Conservation (phyloP, 2,329 filamentous ascomycete genomes). For the Phyllosticta citrichinensis region DNA sequence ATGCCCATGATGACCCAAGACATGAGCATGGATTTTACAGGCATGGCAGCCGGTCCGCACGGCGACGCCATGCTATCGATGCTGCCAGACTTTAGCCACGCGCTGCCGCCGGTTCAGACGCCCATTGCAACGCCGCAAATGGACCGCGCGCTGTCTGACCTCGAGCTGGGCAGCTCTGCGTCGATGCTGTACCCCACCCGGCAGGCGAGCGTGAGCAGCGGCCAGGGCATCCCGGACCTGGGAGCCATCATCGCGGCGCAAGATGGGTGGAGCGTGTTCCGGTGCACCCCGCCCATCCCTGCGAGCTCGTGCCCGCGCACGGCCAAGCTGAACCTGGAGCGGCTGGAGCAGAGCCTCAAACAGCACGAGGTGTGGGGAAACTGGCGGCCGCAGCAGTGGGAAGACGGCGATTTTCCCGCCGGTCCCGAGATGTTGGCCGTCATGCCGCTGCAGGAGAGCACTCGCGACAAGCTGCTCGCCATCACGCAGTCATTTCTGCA, state of each 20-base stretch:
- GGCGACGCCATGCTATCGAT: constrained; percentile 34
- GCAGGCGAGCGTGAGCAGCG: constrained; percentile 29
- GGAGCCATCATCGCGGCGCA: constrained; percentile 41
- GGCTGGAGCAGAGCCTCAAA: constrained; percentile 40
- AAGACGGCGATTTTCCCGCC: constrained; percentile 38
- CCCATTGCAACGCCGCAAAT: constrained; percentile 38
- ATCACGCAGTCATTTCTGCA: constrained; percentile 62
- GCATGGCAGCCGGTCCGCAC: constrained; percentile 24
- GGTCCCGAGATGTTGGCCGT: constrained; percentile 35
- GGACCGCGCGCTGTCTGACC: constrained; percentile 37
- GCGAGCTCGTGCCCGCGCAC: constrained; percentile 42
- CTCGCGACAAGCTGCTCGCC: constrained; percentile 59
- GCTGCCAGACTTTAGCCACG: constrained; percentile 35
- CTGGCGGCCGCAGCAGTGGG: constrained; percentile 38
- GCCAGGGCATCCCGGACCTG: constrained; percentile 31
- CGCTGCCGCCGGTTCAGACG: constrained; percentile 33
- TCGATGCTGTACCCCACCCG: constrained; percentile 32
- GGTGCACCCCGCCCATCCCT: constrained; percentile 40
- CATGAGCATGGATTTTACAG: constrained; percentile 35
- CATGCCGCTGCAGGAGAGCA: constrained; percentile 42
- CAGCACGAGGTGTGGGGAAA: constrained; percentile 43
- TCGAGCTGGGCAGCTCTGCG: constrained; percentile 35
- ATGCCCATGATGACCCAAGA: constrained; percentile 35
- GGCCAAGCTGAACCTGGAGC: constrained; percentile 41
- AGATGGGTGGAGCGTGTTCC: constrained; percentile 43